Percentiles rank a stretch among this genome's conserved stretches.
These are phyloP conservation scores for Punica granatum DNA, from an alignment of 345 rosid genomes.

Conservation along the genomic window DNA sequence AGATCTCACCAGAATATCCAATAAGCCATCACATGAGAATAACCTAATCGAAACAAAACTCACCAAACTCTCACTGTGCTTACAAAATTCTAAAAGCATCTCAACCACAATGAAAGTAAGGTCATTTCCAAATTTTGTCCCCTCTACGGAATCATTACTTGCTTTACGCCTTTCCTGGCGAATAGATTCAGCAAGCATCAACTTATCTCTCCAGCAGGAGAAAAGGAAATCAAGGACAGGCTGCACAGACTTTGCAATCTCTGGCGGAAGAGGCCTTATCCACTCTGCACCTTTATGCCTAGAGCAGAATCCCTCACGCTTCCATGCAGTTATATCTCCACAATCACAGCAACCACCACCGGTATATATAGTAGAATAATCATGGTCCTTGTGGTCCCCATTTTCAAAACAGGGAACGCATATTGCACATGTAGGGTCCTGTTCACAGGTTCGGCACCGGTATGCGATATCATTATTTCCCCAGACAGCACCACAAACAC, in stretches of 20 bases:
- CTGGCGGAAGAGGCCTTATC: conserved; percentile 75
- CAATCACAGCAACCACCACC: conserved; percentile 98
- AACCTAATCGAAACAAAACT: conserved; percentile 70
- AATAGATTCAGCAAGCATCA: conserved; percentile 34
- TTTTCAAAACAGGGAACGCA: conserved; percentile 86
- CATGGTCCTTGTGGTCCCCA: conserved; percentile 73
- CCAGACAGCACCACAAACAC: conserved; percentile 97
- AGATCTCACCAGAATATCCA: conserved; percentile 63
- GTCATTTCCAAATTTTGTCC: conserved; percentile 46
- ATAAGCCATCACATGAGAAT: conserved; percentile 44
- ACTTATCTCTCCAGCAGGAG: conserved; percentile 55
- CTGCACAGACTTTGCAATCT: conserved; percentile 50
- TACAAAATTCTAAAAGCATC: conserved; percentile 76
- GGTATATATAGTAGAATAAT: conserved; percentile 70
- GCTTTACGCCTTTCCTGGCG: conserved; percentile 26
- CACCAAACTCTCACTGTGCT: conserved; percentile 81
- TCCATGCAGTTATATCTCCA: conserved; percentile 98
- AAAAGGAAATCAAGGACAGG: conserved; percentile 73
- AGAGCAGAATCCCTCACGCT: conserved; percentile 85
- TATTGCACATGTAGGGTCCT: conserved; percentile 92
- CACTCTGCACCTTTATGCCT: conserved; percentile 87
- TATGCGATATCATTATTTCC: conserved; percentile 86
- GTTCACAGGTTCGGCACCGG: conserved; percentile 74
- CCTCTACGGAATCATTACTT: conserved; percentile 20
- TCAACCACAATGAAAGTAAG: conserved; percentile 59